Conservation (phyloP, 768 basidiomycete species). For the Agrocybe chaxingu region DNA sequence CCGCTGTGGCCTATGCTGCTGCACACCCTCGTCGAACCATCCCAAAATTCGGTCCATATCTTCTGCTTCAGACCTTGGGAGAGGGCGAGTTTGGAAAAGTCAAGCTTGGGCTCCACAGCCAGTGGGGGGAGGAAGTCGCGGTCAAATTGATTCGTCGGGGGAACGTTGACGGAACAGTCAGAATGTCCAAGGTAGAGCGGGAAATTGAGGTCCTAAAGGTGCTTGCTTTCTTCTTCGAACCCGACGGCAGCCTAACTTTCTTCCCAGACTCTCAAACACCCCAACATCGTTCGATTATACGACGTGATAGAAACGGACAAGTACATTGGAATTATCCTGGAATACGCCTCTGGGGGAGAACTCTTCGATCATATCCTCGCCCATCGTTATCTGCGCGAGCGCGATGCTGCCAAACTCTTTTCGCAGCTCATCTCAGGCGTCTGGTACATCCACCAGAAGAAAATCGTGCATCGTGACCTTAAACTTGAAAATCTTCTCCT, state of each 20-base stretch:
- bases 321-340: slow-evolving; percentile 98
- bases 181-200: slow-evolving; percentile 93
- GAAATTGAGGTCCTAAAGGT: slow-evolving; percentile 98
- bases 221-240: slow-evolving; percentile 26
- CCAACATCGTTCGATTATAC: slow-evolving; percentile 96
- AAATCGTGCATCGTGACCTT: slow-evolving; percentile 98
- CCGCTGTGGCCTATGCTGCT: slow-evolving; percentile 76
- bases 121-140: slow-evolving; percentile 97
- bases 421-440: slow-evolving; percentile 98
- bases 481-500: slow-evolving; percentile 98
- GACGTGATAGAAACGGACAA: slow-evolving; percentile 99
- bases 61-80: slow-evolving; percentile 92
- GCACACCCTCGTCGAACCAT: slow-evolving; percentile 85
- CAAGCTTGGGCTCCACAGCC: slow-evolving; percentile 91
- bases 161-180: slow-evolving; percentile 80
- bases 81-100: slow-evolving; percentile 99
- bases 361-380: slow-evolving; percentile 99
- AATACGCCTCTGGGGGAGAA: slow-evolving; percentile 97
- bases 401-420: slow-evolving; percentile 93
- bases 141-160: slow-evolving; percentile 95
- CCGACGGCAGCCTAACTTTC: slow-evolving; percentile 14
- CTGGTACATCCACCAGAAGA: slow-evolving; percentile 98
- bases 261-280: slow-evolving; percentile 84
- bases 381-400: slow-evolving; percentile 92
- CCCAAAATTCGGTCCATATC: slow-evolving; percentile 93